These are phyloP conservation scores for Micromonas commoda DNA, from an alignment of 139 green algal species.

Conservation along the genomic window DNA sequence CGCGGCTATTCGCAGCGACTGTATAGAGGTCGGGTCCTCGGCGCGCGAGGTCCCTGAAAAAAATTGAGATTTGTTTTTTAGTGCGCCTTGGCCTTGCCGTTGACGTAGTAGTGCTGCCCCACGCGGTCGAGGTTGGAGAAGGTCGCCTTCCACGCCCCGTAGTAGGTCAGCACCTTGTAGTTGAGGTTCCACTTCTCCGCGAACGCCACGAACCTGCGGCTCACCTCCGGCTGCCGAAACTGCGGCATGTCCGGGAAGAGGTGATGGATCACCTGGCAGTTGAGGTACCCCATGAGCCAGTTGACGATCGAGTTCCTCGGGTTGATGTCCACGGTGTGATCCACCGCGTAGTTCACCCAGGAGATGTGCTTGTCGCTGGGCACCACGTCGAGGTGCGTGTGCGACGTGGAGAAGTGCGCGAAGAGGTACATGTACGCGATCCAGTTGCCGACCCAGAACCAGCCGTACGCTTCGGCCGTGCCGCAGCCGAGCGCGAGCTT, in stretches of 20 bases:
- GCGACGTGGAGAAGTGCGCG: slow-evolving; percentile 33
- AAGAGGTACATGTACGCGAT: slow-evolving; percentile 29
- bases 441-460: neutral
- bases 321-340: slow-evolving; percentile 34
- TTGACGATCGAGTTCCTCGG: slow-evolving; percentile 25
- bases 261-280: slow-evolving; percentile 59
- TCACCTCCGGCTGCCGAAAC: slow-evolving; percentile 31
- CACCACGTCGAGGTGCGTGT: slow-evolving; percentile 32
- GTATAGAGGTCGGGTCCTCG: no score
- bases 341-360: slow-evolving; percentile 33
- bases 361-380: slow-evolving; percentile 10
- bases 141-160: slow-evolving; percentile 30
- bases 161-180: slow-evolving; percentile 31
- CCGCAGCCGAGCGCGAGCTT: neutral
- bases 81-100: slow-evolving; percentile 6
- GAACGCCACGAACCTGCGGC: slow-evolving; percentile 13
- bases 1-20: no score
- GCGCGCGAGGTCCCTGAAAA: no score
- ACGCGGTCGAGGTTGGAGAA: slow-evolving; percentile 33
- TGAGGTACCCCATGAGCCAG: slow-evolving; percentile 53
- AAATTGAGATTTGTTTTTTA: no score
- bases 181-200: slow-evolving; percentile 23
- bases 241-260: slow-evolving; percentile 47
- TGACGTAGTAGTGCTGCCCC: slow-evolving; percentile 26
- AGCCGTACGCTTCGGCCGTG: neutral